Percentiles rank a stretch among this genome's conserved stretches.
These are phyloP conservation scores for Rhodotorula graminis DNA, from an alignment of 768 basidiomycete genomes.

Conservation along the genomic window DNA sequence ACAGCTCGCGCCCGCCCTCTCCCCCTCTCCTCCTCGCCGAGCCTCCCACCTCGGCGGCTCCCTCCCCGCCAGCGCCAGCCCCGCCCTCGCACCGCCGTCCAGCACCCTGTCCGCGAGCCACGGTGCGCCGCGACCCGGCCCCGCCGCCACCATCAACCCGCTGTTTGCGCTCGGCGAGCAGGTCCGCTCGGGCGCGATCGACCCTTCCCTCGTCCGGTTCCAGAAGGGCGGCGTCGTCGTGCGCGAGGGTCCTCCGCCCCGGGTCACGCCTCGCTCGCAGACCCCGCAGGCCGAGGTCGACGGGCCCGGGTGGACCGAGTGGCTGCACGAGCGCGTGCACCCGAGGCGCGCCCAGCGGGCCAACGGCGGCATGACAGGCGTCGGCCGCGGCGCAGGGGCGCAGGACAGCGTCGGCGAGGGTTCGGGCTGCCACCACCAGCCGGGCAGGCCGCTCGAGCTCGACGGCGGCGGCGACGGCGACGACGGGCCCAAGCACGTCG, in stretches of 20 bases:
- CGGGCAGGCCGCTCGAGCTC: background rate
- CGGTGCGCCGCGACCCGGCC: no score
- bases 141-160: slow-evolving; percentile 12
- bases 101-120: no score
- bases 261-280: background rate
- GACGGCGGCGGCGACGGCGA: background rate
- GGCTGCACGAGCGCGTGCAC: background rate
- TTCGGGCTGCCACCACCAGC: no score
- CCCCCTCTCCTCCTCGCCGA: background rate
- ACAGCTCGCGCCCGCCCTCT: no score
- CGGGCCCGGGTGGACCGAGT: background rate
- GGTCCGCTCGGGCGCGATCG: background rate
- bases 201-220: background rate
- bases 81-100: background rate
- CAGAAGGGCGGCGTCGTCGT: slow-evolving; percentile 1
- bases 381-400: no score
- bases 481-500: background rate
- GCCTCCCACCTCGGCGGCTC: background rate
- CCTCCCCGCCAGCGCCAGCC: background rate
- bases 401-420: background rate
- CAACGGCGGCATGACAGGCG: background rate
- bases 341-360: background rate
- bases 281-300: background rate
- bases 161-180: slow-evolving; percentile 16
- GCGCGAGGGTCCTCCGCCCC: background rate